Percentiles rank a stretch among this genome's conserved stretches.
These are phyloP conservation scores for Posidonia australis DNA, from an alignment of 106 monocot genomes.

Conservation along the genomic window DNA sequence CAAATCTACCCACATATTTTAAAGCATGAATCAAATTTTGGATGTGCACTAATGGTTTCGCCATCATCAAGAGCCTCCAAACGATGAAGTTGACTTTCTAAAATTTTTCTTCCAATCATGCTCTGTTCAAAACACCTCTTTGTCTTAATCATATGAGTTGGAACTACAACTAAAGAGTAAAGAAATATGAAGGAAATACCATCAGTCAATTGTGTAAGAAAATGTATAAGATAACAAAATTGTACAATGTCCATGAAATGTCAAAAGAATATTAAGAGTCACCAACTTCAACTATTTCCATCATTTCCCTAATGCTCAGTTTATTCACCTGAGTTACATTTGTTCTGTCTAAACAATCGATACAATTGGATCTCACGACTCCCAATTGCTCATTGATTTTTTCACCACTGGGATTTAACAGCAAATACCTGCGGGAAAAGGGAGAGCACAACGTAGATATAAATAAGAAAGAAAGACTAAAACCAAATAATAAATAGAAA, in stretches of 20 bases:
- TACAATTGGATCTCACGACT: slow-evolving; percentile 84
- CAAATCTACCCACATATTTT: slow-evolving; percentile 61
- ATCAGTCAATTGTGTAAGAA: no score
- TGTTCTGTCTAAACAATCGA: slow-evolving; percentile 95
- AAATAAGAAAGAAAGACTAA: neutral
- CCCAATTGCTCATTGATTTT: slow-evolving; percentile 71
- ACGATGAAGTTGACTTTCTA: slow-evolving; percentile 67
- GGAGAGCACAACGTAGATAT: neutral
- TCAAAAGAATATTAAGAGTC: no score
- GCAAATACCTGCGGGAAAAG: slow-evolving; percentile 51
- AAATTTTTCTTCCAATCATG: slow-evolving; percentile 83
- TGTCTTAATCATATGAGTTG: neutral
- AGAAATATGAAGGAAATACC: neutral
- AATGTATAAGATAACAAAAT: no score
- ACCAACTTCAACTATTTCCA: no score
- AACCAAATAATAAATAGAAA: neutral
- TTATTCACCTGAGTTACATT: slow-evolving; percentile 91
- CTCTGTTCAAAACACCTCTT: slow-evolving; percentile 33
- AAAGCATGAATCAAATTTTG: slow-evolving; percentile 66
- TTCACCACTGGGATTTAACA: slow-evolving; percentile 55
- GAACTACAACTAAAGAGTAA: neutral
- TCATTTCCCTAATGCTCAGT: no score
- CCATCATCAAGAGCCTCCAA: slow-evolving; percentile 42
- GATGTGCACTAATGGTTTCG: slow-evolving; percentile 44
- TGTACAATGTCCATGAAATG: no score